These are phyloP conservation scores for Moesziomyces globuligerus DNA, from an alignment of 1,284 basidiomycete species.

Conservation along the genomic window DNA sequence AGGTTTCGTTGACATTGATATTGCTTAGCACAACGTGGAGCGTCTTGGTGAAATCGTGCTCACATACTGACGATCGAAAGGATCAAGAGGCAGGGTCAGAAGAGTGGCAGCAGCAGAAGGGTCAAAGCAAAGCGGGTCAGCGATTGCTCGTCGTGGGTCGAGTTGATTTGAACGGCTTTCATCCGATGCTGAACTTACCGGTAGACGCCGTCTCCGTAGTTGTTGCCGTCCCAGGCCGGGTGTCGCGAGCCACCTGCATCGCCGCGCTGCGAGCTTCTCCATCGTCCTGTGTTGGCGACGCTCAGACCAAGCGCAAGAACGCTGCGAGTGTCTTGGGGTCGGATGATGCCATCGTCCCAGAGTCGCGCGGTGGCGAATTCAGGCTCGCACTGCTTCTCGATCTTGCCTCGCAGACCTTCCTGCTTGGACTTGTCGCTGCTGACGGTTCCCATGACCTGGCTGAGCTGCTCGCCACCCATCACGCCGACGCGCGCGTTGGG, in stretches of 20 bases:
- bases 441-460: conserved; percentile 89
- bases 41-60: not conserved
- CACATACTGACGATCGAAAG: not conserved
- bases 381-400: conserved; percentile 86
- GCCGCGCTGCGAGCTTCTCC: conserved; percentile 47
- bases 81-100: too few species aligned
- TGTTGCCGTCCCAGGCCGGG: conserved; percentile 61
- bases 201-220: conserved; percentile 51
- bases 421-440: conserved; percentile 69
- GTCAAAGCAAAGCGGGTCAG: not conserved
- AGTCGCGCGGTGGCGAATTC: conserved; percentile 86
- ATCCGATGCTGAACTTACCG: too few species aligned
- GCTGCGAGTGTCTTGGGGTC: conserved; percentile 88
- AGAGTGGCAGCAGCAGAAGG: not conserved
- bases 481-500: conserved; percentile 95
- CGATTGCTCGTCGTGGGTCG: too few species aligned
- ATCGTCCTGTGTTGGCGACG: conserved; percentile 71
- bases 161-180: too few species aligned
- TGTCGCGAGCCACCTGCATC: conserved; percentile 43
- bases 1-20: not conserved
- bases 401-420: conserved; percentile 76
- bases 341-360: conserved; percentile 95
- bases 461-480: conserved; percentile 92
- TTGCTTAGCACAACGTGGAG: not conserved
- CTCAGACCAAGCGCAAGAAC: conserved; percentile 85